A percentile compares a stretch with the other conserved stretches of the same genome.
phyloP scores from a whole-genome alignment of 208 protist genomes.

The Crithidia acanthocephali region DNA sequence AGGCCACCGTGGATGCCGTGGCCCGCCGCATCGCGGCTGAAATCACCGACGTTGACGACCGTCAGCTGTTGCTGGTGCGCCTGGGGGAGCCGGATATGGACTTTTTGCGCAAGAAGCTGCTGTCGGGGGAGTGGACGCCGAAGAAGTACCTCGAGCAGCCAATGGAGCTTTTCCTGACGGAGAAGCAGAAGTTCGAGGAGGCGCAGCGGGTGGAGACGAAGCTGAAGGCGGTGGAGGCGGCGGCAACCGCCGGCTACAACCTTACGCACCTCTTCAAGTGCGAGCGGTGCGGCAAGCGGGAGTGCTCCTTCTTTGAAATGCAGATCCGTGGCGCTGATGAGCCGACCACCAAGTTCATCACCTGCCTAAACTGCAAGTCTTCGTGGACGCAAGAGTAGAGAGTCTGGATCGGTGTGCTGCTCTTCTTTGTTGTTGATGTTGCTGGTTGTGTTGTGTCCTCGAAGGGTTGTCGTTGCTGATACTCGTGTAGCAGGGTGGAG shows the following conservation, averaged over 20 bases:
- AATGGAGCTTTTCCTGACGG: conserved; percentile 94
- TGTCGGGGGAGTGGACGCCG: conserved; percentile 87
- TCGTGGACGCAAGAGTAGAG: conserved; percentile 88
- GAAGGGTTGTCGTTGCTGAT: too few relatives aligned
- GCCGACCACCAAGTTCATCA: conserved; percentile 97
- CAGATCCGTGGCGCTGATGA: conserved; percentile 98
- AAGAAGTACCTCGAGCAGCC: conserved; percentile 91
- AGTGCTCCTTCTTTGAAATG: conserved; percentile 94
- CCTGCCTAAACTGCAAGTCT: conserved; percentile 91
- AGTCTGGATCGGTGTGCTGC: not conserved
- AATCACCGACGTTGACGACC: conserved; percentile 81
- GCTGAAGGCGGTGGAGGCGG: conserved; percentile 87
- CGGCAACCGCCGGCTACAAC: conserved; percentile 48
- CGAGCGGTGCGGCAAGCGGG: conserved; percentile 75
- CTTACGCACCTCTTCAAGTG: conserved; percentile 79
- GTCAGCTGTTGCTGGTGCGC: conserved; percentile 83
- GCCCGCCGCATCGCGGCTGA: conserved; percentile 48
- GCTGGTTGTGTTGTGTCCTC: not conserved
- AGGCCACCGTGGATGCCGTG: conserved; percentile 48
- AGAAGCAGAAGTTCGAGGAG: conserved; percentile 90
- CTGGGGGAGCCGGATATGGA: conserved; percentile 76
- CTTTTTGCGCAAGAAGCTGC: conserved; percentile 90
- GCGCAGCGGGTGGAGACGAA: conserved; percentile 81
- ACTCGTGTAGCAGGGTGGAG: too few relatives aligned
- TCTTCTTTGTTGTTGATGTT: not conserved